A percentile compares a stretch with the other conserved stretches of the same genome.
Conservation (phyloP, 1,284 basidiomycete species). For the Coriolopsis trogii region DNA sequence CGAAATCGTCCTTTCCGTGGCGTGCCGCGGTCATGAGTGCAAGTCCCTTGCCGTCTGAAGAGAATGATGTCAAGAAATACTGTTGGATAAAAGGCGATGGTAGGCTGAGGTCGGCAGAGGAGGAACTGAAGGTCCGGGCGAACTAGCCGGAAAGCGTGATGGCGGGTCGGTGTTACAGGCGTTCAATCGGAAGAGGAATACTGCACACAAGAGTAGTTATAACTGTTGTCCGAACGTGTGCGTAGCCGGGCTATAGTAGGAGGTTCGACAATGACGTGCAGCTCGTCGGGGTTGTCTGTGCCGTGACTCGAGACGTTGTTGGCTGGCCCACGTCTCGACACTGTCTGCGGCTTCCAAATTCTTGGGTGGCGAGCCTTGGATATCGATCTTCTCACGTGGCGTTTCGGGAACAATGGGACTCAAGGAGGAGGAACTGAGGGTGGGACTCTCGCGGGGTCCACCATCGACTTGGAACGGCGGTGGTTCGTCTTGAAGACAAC, state of each 20-base stretch:
- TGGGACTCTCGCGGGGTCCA: constrained; percentile 44
- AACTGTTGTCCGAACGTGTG: constrained; percentile 51
- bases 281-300: constrained; percentile 36
- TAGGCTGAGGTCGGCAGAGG: constrained; percentile 70
- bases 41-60: constrained; percentile 50
- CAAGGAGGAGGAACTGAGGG: constrained; percentile 42
- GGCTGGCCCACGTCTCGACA: constrained; percentile 35
- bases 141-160: constrained; percentile 77
- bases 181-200: constrained; percentile 38
- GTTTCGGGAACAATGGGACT: constrained; percentile 27
- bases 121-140: constrained; percentile 70
- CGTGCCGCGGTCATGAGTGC: constrained; percentile 66
- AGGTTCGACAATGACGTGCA: constrained; percentile 57
- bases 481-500: constrained; percentile 65
- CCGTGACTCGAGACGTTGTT: constrained; percentile 27
- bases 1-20: constrained; percentile 73
- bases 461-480: constrained; percentile 61
- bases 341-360: constrained; percentile 33
- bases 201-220: constrained; percentile 42
- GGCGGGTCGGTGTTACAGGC: constrained; percentile 52
- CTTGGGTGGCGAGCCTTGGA: constrained; percentile 29
- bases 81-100: constrained; percentile 57
- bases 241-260: constrained; percentile 44
- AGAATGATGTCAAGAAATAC: constrained; percentile 33
- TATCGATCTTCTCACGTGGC: constrained; percentile 28